phyloP scores from a whole-genome alignment of 176 grass and related monocot genomes.

The Poa annua region DNA sequence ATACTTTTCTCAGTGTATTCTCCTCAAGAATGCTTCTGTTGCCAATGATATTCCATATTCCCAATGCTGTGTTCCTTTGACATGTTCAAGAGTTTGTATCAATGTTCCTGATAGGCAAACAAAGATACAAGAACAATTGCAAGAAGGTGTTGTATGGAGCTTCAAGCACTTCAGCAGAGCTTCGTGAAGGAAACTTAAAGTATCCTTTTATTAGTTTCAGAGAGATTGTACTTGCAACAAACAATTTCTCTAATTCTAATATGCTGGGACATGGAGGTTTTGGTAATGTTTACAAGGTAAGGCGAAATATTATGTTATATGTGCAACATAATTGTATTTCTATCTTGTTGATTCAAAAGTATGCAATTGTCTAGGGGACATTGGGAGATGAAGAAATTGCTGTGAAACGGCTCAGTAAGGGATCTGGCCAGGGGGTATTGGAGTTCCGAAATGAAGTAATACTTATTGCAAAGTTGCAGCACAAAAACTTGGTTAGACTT shows the following conservation, averaged over 20 bases:
- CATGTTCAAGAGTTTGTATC: neutral
- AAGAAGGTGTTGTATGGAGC: conserved; percentile 1
- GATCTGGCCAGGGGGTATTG: conserved; percentile 21
- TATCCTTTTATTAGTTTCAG: conserved; percentile 19
- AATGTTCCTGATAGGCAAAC: conserved; percentile 22
- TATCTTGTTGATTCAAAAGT: neutral
- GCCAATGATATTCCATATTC: conserved; percentile 12
- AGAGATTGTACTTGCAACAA: conserved; percentile 25
- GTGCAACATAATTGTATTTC: conserved; percentile 12
- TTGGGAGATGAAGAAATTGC: conserved; percentile 24
- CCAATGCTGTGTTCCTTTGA: neutral
- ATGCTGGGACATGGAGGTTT: conserved; percentile 42
- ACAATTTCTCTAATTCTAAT: conserved; percentile 32
- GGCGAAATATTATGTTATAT: neutral
- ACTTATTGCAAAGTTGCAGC: conserved; percentile 39
- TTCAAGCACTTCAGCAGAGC: neutral
- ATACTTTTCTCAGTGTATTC: neutral
- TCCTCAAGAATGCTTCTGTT: neutral
- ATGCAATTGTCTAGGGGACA: conserved; percentile 16
- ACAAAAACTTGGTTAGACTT: conserved; percentile 44
- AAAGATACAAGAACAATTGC: conserved; percentile 1
- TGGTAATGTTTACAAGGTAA: conserved; percentile 48
- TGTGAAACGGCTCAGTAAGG: conserved; percentile 39
- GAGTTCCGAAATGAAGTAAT: conserved; percentile 48
- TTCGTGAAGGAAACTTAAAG: neutral